Percentiles rank a stretch among this genome's conserved stretches.
These are phyloP conservation scores for Xeromyces bisporus DNA, from an alignment of 495 filamentous ascomycete genomes.

Conservation along the genomic window DNA sequence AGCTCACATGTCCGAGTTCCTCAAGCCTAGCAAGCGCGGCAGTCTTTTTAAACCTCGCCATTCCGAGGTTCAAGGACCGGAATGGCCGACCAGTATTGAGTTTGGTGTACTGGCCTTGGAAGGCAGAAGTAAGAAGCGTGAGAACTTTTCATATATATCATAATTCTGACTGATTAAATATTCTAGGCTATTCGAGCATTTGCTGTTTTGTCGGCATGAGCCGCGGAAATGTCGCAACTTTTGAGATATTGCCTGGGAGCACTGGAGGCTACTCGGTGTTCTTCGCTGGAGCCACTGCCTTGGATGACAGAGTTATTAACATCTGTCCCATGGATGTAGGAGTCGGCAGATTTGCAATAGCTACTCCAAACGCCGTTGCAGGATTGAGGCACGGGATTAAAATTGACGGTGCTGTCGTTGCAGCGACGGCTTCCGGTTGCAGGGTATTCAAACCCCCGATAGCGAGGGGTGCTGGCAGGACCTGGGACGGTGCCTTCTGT, in stretches of 20 bases:
- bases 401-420: conserved; percentile 53
- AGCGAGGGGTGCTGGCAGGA: conserved; percentile 73
- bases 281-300: conserved; percentile 43
- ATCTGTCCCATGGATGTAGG: conserved; percentile 66
- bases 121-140: conserved; percentile 42
- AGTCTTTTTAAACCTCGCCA: conserved; percentile 43
- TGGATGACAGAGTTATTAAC: conserved; percentile 58
- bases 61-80: conserved; percentile 30
- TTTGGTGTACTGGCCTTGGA: conserved; percentile 91
- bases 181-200: conserved; percentile 72
- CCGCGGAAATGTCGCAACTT: conserved; percentile 63
- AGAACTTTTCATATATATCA: not conserved
- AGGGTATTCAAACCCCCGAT: conserved; percentile 74
- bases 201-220: conserved; percentile 83
- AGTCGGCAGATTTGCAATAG: conserved; percentile 54
- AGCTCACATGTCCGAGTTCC: conserved; percentile 45
- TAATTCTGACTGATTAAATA: conserved; percentile 7
- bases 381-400: conserved; percentile 51
- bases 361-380: conserved; percentile 54
- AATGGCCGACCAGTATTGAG: conserved; percentile 64
- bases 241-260: conserved; percentile 66
- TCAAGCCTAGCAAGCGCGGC: conserved; percentile 48
- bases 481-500: conserved; percentile 68
- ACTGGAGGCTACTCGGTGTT: conserved; percentile 56
- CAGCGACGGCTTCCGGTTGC: conserved; percentile 54